A percentile compares a stretch with the other conserved stretches of the same genome.
Conservation (phyloP, 805 yeast genomes). For the Grigorovia yakushimaensis region DNA sequence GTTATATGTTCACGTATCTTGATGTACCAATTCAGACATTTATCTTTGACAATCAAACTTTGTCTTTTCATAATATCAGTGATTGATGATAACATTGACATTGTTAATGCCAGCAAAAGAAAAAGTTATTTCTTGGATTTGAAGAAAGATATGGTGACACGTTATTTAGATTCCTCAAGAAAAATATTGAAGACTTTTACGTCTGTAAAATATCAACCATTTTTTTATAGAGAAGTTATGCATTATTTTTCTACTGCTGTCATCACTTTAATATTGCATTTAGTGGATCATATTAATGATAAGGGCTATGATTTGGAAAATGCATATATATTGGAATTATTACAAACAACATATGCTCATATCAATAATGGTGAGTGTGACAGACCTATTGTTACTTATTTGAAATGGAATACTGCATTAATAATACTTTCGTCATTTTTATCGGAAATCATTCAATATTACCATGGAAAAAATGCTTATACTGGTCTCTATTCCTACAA, state of each 20-base stretch:
- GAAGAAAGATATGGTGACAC: constrained; percentile 1
- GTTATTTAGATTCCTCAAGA: constrained; percentile 6
- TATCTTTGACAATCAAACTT: constrained; percentile 5
- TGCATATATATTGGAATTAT: constrained; percentile 4
- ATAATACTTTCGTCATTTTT: constrained; percentile 16
- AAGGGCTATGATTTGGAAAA: constrained; percentile 3
- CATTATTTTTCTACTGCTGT: constrained; percentile 10
- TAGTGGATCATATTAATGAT: constrained; percentile 6
- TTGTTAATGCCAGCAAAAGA: background rate
- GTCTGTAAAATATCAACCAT: constrained; percentile 13
- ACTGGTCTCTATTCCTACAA: constrained; percentile 1
- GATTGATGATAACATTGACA: constrained; percentile 10
- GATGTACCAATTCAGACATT: constrained; percentile 7
- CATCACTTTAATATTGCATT: constrained; percentile 6
- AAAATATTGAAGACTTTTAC: constrained; percentile 14
- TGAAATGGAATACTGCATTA: constrained; percentile 20
- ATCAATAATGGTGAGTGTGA: constrained; percentile 5
- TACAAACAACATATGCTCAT: constrained; percentile 4
- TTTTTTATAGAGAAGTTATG: constrained; percentile 10
- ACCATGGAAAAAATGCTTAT: constrained; percentile 5
- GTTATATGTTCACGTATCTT: constrained; percentile 7
- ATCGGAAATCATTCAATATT: constrained; percentile 8
- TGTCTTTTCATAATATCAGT: constrained; percentile 9
- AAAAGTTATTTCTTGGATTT: background rate
- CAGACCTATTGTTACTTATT: constrained; percentile 10